Evolutionary conservation across 148 eudicot species (phyloP), one percentile per base, ranked within the genome.

Genomic region (Vaccinium darrowii): DNA sequence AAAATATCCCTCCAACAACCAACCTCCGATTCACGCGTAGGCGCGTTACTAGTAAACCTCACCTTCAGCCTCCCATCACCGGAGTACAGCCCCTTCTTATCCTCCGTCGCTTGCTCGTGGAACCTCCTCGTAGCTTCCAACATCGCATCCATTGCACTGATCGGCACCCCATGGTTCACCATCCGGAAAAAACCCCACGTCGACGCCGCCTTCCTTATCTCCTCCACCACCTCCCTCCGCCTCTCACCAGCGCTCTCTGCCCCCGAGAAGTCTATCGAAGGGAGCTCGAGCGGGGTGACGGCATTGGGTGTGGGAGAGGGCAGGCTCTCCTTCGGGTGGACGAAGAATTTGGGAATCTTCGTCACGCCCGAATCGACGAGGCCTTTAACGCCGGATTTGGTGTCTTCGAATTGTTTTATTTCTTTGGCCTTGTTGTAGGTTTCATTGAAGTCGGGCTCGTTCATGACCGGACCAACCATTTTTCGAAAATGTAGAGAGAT

Each of bases 361-460:
- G 79, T 43, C 7, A 86, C 81, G 1, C 95, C 94, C 0, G 93
- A 80, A 84, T 93, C 95, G 5, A 88, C 82, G 0, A 93, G 88
- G 39, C 94, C 95, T 73, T 93, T 93, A 2, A 91, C 91, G 16
- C 95, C 94, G 47, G 93, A 87, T 86, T 87, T 91, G 7, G 93
- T 84, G 14, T 82, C 85, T 16, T 89, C 91, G 67, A 88, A 91
- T 74, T 73, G 88, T 83, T 52, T 84, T 53, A 89, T 86, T 82
- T 88, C 89, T 87, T 86, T 87, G 5, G 88, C 89, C 78, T 88
- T 82, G 69, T 91, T 87, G 21, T 92, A 88, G 56, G 18, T 5
- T 12, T 15, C 49, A 11, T 67, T 3, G 83, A n/a, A 1, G 39
- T 36, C 2, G 19, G 56, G 25, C 43, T 65, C 56, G 49, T 8